These are phyloP conservation scores for Cicer pinnatifidum DNA, from an alignment of 306 rosid genomes.

Conservation along the genomic window DNA sequence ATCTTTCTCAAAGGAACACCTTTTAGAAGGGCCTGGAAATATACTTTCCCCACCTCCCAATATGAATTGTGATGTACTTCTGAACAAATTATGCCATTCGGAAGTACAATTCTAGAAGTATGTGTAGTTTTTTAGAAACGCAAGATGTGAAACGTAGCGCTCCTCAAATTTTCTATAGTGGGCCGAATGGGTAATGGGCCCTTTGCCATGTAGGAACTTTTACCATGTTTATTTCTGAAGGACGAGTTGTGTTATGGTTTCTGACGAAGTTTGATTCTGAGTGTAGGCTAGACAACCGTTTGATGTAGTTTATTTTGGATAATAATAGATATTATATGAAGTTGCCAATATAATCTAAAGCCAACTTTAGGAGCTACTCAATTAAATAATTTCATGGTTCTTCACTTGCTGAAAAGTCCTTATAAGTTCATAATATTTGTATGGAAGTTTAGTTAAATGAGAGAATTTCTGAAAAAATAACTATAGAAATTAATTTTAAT, in stretches of 20 bases:
- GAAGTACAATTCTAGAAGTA: no score
- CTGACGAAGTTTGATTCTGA: slow-evolving; percentile 10
- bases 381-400: slow-evolving; percentile 3
- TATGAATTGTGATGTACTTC: no score
- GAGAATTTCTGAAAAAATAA: not conserved
- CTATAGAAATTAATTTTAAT: not conserved
- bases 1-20: not conserved
- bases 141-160: no score
- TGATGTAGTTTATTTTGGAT: not conserved
- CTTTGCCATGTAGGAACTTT: not conserved
- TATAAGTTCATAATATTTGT: not conserved
- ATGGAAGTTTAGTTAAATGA: not conserved
- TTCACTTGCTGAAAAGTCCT: not conserved
- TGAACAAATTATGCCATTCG: no score
- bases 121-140: no score
- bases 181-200: not conserved
- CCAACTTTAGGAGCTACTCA: not conserved
- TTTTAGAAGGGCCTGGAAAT: not conserved
- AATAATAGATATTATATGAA: not conserved
- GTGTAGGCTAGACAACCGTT: not conserved
- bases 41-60: no score
- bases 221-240: not conserved
- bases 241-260: slow-evolving; percentile 13
- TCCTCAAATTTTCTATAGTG: not conserved
- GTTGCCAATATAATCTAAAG: slow-evolving; percentile 1